phyloP scores from a whole-genome alignment of 2,329 filamentous ascomycete species.

The Davidsoniella australis region DNA sequence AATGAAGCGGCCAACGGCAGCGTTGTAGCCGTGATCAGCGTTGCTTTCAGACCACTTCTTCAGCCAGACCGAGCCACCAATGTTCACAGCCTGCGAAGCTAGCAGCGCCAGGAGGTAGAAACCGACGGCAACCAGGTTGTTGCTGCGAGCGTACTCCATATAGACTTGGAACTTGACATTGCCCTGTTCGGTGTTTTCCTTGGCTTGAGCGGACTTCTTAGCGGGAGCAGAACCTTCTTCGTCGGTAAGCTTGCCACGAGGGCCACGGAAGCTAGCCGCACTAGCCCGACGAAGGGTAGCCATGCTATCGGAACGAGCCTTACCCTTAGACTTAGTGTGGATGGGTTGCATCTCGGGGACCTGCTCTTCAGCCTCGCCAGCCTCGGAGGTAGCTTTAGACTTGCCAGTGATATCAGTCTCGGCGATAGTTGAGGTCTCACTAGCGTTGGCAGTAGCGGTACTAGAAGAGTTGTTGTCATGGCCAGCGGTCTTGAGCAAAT shows the following conservation, averaged over 20 bases:
- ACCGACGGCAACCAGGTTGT: constrained; percentile 67
- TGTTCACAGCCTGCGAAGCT: constrained; percentile 63
- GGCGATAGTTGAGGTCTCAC: constrained; percentile 40
- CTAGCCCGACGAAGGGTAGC: constrained; percentile 77
- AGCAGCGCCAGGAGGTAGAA: constrained; percentile 66
- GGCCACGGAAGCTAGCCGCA: constrained; percentile 74
- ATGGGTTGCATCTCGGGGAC: constrained; percentile 65
- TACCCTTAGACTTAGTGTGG: constrained; percentile 25
- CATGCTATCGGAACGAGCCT: constrained; percentile 51
- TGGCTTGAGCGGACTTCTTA: constrained; percentile 61
- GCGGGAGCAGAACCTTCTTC: constrained; percentile 57
- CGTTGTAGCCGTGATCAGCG: constrained; percentile 47
- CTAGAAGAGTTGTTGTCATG: constrained; percentile 31
- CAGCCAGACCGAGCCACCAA: constrained; percentile 80
- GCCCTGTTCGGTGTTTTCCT: constrained; percentile 82
- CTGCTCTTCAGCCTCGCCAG: constrained; percentile 65
- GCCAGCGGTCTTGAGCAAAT: constrained; percentile 62
- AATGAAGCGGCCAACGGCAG: constrained; percentile 72
- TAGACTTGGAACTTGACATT: constrained; percentile 98
- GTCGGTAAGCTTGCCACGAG: constrained; percentile 67
- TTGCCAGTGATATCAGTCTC: constrained; percentile 29
- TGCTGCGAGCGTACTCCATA: constrained; percentile 82
- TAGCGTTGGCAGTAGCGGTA: constrained; percentile 22
- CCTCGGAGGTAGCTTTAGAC: constrained; percentile 27
- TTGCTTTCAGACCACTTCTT: constrained; percentile 85